phyloP scores from a whole-genome alignment of 2,329 filamentous ascomycete genomes.

The Penicillium sp. region DNA sequence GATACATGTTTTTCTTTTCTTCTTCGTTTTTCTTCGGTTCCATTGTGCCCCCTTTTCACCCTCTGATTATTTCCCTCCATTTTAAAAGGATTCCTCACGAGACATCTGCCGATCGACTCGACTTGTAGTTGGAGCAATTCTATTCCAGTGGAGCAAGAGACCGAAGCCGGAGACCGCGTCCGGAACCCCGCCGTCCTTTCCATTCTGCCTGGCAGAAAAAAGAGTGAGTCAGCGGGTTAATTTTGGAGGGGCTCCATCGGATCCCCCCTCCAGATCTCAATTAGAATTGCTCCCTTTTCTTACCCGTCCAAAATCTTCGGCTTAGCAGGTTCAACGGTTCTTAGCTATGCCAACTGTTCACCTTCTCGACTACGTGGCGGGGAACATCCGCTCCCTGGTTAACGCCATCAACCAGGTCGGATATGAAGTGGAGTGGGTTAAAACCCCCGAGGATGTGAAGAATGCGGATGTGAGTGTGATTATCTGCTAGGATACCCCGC shows the following conservation, averaged over 20 bases:
- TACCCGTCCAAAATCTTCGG: background rate
- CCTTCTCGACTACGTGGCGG: constrained; percentile 83
- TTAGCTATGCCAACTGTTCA: constrained; percentile 53
- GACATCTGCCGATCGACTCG: too few species aligned
- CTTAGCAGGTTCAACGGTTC: background rate
- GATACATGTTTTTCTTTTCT: too few species aligned
- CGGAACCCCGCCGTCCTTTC: background rate
- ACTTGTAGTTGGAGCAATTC: too few species aligned
- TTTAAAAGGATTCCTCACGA: too few species aligned
- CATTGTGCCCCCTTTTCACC: too few species aligned
- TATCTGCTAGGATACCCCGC: too few species aligned
- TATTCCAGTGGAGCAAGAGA: background rate
- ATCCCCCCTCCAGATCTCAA: constrained; percentile 7
- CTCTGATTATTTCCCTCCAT: too few species aligned
- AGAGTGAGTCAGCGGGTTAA: constrained; percentile 30
- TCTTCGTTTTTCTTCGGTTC: too few species aligned
- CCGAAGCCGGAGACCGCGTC: too few species aligned
- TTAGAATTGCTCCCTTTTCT: constrained; percentile 9
- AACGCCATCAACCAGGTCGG: constrained; percentile 97
- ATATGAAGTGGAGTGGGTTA: constrained; percentile 91
- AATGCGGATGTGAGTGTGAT: constrained; percentile 73
- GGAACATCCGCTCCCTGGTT: constrained; percentile 92
- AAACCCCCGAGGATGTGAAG: constrained; percentile 78
- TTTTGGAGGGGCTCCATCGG: constrained; percentile 21
- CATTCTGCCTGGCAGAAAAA: constrained; percentile 29